A percentile compares a stretch with the other conserved stretches of the same genome.
phyloP scores from a whole-genome alignment of 2,329 filamentous ascomycete genomes.

The Diaporthe sp. region DNA sequence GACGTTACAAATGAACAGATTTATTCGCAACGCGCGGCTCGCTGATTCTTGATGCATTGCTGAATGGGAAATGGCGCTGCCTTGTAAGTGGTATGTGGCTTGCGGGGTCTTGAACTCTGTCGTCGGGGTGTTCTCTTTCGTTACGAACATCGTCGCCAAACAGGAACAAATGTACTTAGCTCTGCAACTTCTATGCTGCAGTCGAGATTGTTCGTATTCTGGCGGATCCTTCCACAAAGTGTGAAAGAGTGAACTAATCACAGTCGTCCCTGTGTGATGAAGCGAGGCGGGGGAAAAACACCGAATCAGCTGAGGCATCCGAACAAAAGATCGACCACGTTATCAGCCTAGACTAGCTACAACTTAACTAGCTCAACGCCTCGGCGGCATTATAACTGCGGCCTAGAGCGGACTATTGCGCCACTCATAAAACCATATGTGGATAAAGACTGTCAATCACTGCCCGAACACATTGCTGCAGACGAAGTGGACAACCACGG shows the following conservation, averaged over 20 bases:
- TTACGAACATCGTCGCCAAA: background rate
- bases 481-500: background rate
- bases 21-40: background rate
- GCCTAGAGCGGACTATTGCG: background rate
- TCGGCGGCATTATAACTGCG: background rate
- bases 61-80: background rate
- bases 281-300: background rate
- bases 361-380: background rate
- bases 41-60: background rate
- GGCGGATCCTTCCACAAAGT: background rate
- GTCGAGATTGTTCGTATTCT: background rate
- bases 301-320: background rate
- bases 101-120: background rate
- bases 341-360: conserved; percentile 2
- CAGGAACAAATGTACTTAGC: too few relatives aligned
- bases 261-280: background rate
- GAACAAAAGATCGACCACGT: conserved; percentile 8
- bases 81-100: too few relatives aligned
- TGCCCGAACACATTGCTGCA: too few relatives aligned
- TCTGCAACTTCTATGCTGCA: fast-evolving
- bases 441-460: background rate
- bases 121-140: background rate
- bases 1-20: background rate
- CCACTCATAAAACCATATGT: background rate
- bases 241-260: background rate